Percentiles rank a stretch among this genome's conserved stretches.
These are phyloP conservation scores for Asterochloris erici DNA, from an alignment of 139 green algal species.

Conservation along the genomic window DNA sequence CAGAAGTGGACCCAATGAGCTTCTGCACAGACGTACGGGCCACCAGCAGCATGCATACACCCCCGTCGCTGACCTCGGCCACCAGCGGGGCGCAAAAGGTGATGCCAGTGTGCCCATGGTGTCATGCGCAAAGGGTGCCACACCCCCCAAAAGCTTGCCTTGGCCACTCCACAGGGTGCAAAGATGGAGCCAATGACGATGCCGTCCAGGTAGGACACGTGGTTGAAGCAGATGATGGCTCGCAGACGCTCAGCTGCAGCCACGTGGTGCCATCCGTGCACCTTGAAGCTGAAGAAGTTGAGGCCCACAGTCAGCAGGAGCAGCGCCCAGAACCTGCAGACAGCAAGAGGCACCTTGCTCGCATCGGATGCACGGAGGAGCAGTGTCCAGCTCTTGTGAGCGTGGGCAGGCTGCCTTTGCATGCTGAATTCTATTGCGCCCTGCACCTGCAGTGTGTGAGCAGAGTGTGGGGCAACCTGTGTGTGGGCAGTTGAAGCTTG, in stretches of 20 bases:
- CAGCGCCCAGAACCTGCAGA: conserved; percentile 19
- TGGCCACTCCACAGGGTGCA: conserved; percentile 17
- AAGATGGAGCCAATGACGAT: conserved; percentile 29
- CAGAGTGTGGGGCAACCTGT: neutral
- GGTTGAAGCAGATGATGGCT: conserved; percentile 42
- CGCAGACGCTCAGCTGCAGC: conserved; percentile 14
- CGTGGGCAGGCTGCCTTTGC: too few species aligned
- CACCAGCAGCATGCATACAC: too few species aligned
- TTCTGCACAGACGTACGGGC: too few species aligned
- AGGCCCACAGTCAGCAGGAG: conserved; percentile 35
- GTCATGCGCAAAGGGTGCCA: too few species aligned
- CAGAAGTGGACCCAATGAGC: too few species aligned
- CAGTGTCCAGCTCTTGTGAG: too few species aligned
- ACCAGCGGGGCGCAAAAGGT: too few species aligned
- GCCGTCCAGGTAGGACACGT: conserved; percentile 41
- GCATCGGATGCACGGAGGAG: too few species aligned
- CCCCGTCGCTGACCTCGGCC: too few species aligned
- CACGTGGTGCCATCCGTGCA: conserved; percentile 26
- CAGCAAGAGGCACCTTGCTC: too few species aligned
- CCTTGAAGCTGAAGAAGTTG: conserved; percentile 12
- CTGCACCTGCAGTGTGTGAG: neutral
- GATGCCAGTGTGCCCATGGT: neutral
- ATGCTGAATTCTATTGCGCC: too few species aligned
- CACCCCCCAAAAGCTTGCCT: neutral
- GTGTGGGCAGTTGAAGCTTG: neutral